Evolutionary conservation across 805 yeast species (phyloP).

Genomic region (Myxozyma vanderwaltii): DNA sequence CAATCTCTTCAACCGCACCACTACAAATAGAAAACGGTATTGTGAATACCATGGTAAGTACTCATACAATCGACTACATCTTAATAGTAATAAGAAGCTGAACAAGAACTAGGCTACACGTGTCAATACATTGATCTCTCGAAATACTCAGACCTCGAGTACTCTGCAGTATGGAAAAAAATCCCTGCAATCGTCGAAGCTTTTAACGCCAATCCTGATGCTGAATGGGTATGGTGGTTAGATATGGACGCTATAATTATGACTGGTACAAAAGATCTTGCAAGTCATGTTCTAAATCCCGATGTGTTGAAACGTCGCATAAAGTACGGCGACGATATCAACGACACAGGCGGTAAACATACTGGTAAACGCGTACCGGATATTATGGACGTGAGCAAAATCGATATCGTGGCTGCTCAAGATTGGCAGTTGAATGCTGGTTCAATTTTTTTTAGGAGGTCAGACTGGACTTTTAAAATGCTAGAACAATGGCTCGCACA

Average conservation of each 20-base stretch:
- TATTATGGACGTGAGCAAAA: slow-evolving; percentile 21
- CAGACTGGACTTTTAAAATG: slow-evolving; percentile 69
- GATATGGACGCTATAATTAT: slow-evolving; percentile 43
- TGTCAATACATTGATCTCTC: slow-evolving; percentile 38
- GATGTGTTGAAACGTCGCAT: slow-evolving; percentile 35
- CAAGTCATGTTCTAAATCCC: slow-evolving; percentile 38
- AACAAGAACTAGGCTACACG: slow-evolving; percentile 27
- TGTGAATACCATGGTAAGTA: slow-evolving; percentile 37
- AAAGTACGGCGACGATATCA: slow-evolving; percentile 26
- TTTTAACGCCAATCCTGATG: slow-evolving; percentile 40
- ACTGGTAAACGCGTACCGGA: slow-evolving; percentile 5
- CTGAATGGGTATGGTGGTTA: slow-evolving; percentile 47
- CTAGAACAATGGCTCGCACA: slow-evolving; percentile 84
- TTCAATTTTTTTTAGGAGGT: slow-evolving; percentile 68
- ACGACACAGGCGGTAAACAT: slow-evolving; percentile 9
- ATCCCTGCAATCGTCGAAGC: slow-evolving; percentile 41
- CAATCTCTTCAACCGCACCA: slow-evolving; percentile 16
- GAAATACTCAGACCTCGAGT: slow-evolving; percentile 19
- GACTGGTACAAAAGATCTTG: slow-evolving; percentile 39
- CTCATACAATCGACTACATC: background rate
- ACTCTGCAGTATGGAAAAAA: slow-evolving; percentile 39
- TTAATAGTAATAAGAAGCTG: background rate
- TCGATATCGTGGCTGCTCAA: slow-evolving; percentile 73
- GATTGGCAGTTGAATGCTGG: slow-evolving; percentile 87
- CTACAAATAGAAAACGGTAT: slow-evolving; percentile 40